phyloP scores from a whole-genome alignment of 1,139 yeast genomes.

The Sugiyamaella novakii region DNA sequence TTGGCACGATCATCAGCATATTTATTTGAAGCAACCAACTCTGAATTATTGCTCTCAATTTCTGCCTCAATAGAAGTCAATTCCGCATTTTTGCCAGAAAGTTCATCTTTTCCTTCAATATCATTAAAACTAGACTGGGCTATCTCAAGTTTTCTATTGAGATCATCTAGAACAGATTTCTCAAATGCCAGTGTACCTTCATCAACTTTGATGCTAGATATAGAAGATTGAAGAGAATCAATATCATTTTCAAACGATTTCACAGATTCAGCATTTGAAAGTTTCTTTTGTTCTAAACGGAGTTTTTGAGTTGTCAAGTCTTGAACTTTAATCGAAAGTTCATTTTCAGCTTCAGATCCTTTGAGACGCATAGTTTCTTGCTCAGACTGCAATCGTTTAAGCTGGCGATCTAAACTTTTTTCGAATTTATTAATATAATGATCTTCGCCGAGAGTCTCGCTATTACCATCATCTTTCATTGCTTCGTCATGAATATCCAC shows the following conservation, averaged over 20 bases:
- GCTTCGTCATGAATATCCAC: constrained; percentile 11
- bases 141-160: constrained; percentile 42
- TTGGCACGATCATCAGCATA: constrained; percentile 63
- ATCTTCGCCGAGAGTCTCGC: not conserved
- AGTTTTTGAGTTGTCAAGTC: constrained; percentile 44
- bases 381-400: constrained; percentile 25
- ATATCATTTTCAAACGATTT: constrained; percentile 41
- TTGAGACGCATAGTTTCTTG: constrained; percentile 25
- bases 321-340: constrained; percentile 35
- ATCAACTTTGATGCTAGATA: constrained; percentile 46
- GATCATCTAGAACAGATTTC: constrained; percentile 41
- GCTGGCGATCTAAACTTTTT: constrained; percentile 22
- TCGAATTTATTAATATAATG: constrained; percentile 19
- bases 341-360: constrained; percentile 30
- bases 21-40: constrained; percentile 54
- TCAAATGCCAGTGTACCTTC: constrained; percentile 49
- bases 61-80: constrained; percentile 52
- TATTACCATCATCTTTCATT: not conserved
- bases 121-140: constrained; percentile 18
- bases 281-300: constrained; percentile 48
- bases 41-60: constrained; percentile 56
- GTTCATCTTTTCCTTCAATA: constrained; percentile 20
- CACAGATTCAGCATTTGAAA: constrained; percentile 46
- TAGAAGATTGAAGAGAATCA: constrained; percentile 42
- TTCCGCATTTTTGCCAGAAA: constrained; percentile 46